These are phyloP conservation scores for Triticum timopheevii DNA, from an alignment of 176 grass and related monocot species.

Conservation along the genomic window DNA sequence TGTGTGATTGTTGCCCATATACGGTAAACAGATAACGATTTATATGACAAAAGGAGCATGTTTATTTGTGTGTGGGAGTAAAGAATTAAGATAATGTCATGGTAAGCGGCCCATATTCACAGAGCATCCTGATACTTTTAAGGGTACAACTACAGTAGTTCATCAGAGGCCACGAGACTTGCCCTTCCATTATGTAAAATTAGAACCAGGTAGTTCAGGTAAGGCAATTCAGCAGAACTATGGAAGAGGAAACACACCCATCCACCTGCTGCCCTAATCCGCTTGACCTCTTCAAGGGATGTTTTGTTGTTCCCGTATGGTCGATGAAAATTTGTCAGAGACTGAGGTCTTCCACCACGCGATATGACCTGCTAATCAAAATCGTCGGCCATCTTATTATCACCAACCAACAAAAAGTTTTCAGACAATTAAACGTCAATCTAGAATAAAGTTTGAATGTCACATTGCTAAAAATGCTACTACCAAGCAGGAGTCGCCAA, in stretches of 20 bases:
- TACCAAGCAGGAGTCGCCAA: constrained; percentile 89
- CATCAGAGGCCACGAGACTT: not conserved
- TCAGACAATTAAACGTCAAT: not conserved
- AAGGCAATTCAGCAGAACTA: constrained; percentile 25
- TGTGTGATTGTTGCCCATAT: not conserved
- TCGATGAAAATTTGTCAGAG: constrained; percentile 75
- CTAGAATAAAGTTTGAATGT: not conserved
- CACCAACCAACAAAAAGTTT: not conserved
- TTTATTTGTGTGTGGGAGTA: constrained; percentile 1
- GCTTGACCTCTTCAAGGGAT: constrained; percentile 85
- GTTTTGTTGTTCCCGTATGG: constrained; percentile 91
- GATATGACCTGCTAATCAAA: constrained; percentile 74
- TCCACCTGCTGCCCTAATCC: constrained; percentile 98
- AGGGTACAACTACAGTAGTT: not conserved
- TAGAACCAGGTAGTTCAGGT: not conserved
- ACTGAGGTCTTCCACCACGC: constrained; percentile 69
- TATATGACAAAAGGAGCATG: not conserved
- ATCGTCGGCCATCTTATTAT: constrained; percentile 11
- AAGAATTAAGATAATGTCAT: not conserved
- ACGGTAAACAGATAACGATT: not conserved
- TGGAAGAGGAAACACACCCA: constrained; percentile 91
- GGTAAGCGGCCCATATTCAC: constrained; percentile 5
- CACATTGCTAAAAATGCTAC: constrained; percentile 15
- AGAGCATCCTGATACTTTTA: not conserved
- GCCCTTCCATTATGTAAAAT: not conserved